Base-by-base conservation (phyloP, 2,329 filamentous ascomycete genomes). In the Apiospora rasikravindrae region DNA sequence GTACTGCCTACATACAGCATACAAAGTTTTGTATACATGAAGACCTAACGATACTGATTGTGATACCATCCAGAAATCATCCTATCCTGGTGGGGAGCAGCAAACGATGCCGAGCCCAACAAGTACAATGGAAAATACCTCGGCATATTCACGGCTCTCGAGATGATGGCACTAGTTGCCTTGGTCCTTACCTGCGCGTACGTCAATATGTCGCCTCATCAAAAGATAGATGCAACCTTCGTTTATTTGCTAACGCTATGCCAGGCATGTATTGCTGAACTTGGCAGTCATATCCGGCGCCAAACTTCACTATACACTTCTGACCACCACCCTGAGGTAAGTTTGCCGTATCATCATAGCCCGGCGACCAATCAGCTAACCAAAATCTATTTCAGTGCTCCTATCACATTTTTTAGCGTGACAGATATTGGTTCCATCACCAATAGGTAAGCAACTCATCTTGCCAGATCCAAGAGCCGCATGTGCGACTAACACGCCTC, bases 71-170 rank as follows among this genome's bases (percentile, higher is more conserved):
- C 29, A 72, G 71, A 72, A 37, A 70, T 72, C 61, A 40, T 72
- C 3, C 68, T 72, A 24, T 70, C 71, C 5, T 72, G 71, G 71
- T 72, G 71, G 71, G 71, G 71, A 26, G 53, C 67, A n/a, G 40
- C 68, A 2, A 72, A 72, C 44, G 71, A 72, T 40, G 45, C 26
- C 22, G 33, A 70, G 1, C 71, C 68, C 40, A 67, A 67, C 37
- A 29, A 45, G 33, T 49, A 72, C 57, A 72, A 70, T 44, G 61
- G 67, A 42, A 72, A 67, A 42, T 72, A 69, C 53, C 57, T 72
- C 16, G 67, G 53, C 14, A 72, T 72, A 22, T 72, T 70, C 29
- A 49, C 71, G 16, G 71, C 68, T 5, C 47, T 72, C n/a, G 53
- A 72, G 40, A 47, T 70, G 53, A 69, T 26, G 33, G 61, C 68